phyloP scores from a whole-genome alignment of 1,139 yeast genomes.

The Debaryomyces nepalensis region DNA sequence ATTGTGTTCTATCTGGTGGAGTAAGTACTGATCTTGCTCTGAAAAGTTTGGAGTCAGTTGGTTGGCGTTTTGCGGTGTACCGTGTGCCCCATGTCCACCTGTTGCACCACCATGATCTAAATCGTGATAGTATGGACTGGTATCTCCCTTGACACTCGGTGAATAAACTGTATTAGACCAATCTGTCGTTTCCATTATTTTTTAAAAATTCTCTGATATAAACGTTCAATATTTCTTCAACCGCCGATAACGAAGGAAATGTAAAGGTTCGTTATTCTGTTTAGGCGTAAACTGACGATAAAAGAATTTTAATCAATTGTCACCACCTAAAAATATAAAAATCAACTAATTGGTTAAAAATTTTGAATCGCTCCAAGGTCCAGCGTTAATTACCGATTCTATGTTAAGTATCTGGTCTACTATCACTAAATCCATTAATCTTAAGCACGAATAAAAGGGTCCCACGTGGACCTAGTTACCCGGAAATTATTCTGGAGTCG shows the following conservation, averaged over 20 bases:
- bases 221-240: background rate
- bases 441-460: background rate
- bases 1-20: slow-evolving; percentile 32
- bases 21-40: slow-evolving; percentile 30
- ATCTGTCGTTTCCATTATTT: slow-evolving; percentile 13
- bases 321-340: background rate
- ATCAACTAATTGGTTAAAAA: background rate
- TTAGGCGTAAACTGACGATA: background rate
- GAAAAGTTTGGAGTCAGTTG: slow-evolving; percentile 16
- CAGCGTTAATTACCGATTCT: slow-evolving; percentile 3
- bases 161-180: slow-evolving; percentile 13
- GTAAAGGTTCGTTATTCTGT: background rate
- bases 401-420: slow-evolving; percentile 1
- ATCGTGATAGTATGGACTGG: slow-evolving; percentile 13
- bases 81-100: background rate
- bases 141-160: slow-evolving; percentile 10
- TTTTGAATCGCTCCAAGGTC: background rate
- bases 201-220: background rate
- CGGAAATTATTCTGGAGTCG: background rate
- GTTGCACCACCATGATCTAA: slow-evolving; percentile 7
- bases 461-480: slow-evolving; percentile 2
- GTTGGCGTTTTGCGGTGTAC: background rate
- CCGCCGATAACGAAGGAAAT: slow-evolving; percentile 4
- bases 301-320: background rate
- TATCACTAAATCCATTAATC: background rate